These are phyloP conservation scores for Akanthomyces muscarius DNA, from an alignment of 2,329 filamentous ascomycete genomes.

Conservation along the genomic window DNA sequence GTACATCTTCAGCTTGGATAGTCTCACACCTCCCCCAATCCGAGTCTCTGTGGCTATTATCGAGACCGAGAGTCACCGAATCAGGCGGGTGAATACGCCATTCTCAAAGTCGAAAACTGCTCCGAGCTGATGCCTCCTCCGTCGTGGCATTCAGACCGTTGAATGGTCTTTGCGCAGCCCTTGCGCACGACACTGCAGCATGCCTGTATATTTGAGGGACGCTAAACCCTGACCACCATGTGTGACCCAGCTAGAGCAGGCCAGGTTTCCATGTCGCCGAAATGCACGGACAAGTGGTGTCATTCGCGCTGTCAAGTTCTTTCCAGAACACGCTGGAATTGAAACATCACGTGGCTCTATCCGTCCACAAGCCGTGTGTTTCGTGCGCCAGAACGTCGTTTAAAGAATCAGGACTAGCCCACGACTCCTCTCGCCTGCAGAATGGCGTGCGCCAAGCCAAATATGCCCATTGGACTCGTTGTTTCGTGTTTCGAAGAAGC, in stretches of 20 bases:
- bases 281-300: neutral
- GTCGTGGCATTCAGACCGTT: neutral
- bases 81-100: neutral
- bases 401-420: no score
- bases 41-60: neutral
- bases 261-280: neutral
- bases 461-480: neutral
- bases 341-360: neutral
- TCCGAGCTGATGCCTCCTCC: neutral
- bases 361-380: no score
- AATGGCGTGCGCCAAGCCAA: neutral
- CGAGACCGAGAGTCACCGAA: neutral
- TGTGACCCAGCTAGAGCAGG: neutral
- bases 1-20: neutral
- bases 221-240: neutral
- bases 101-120: neutral
- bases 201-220: neutral
- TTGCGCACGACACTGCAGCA: neutral
- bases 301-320: neutral
- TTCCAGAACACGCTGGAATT: neutral
- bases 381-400: no score
- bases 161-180: neutral
- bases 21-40: neutral
- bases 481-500: neutral
- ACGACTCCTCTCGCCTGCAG: no score